phyloP scores from a whole-genome alignment of 345 rosid genomes.

The Lepidium didymum region DNA sequence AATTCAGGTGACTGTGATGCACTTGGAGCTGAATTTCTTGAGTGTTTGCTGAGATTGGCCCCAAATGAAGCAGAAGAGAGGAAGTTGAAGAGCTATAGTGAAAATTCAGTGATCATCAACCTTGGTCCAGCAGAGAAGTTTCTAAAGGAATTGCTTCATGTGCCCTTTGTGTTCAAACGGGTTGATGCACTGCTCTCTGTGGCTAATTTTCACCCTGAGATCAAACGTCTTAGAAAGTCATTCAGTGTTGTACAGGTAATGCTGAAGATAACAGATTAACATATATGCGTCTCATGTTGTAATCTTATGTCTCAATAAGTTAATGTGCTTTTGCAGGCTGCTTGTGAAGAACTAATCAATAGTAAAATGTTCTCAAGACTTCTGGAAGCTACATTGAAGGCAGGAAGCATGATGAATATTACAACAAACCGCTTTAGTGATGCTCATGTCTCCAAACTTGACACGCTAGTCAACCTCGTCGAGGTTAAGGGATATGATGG shows the following conservation, averaged over 20 bases:
- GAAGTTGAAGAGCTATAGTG: slow-evolving; percentile 53
- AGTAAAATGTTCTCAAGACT: slow-evolving; percentile 75
- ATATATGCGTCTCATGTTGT: neutral
- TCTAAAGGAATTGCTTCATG: slow-evolving; percentile 63
- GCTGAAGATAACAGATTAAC: neutral
- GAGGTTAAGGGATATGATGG: slow-evolving; percentile 89
- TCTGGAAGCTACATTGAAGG: slow-evolving; percentile 78
- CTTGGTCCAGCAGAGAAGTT: slow-evolving; percentile 78
- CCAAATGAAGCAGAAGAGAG: slow-evolving; percentile 78
- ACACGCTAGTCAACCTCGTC: slow-evolving; percentile 78
- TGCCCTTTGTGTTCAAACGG: slow-evolving; percentile 77
- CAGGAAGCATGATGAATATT: slow-evolving; percentile 81
- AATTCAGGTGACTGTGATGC: slow-evolving; percentile 63
- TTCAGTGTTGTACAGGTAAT: slow-evolving; percentile 65
- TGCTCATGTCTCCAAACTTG: slow-evolving; percentile 84
- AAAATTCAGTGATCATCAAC: slow-evolving; percentile 46
- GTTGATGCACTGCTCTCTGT: slow-evolving; percentile 64
- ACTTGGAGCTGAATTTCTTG: slow-evolving; percentile 83
- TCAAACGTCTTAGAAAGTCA: slow-evolving; percentile 61
- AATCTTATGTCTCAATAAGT: neutral
- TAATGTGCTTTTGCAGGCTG: slow-evolving; percentile 41
- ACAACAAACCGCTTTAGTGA: slow-evolving; percentile 73
- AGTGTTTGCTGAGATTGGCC: slow-evolving; percentile 73
- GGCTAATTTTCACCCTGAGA: slow-evolving; percentile 67
- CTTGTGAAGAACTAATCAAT: slow-evolving; percentile 78